Conservation (phyloP, 2,329 filamentous ascomycete genomes). For the Apiospora phragmitis region DNA sequence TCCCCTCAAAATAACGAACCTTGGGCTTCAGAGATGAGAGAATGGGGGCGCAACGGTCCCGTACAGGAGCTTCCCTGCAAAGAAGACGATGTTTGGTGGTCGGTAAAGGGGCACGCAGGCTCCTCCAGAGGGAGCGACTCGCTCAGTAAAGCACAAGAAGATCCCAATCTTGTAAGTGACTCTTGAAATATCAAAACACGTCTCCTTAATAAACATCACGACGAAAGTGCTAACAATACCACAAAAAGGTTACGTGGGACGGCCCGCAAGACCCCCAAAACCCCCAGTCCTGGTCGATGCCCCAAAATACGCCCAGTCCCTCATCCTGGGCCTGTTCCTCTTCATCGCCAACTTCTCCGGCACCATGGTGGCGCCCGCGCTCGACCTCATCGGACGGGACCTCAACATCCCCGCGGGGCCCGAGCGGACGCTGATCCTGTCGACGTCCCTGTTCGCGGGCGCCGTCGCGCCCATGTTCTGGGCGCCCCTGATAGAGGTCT, state of each 20-base stretch:
- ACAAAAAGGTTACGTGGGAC: slow-evolving; percentile 41
- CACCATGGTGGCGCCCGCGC: slow-evolving; percentile 49
- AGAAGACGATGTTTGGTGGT: not conserved
- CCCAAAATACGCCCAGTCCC: slow-evolving; percentile 36
- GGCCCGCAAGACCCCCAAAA: slow-evolving; percentile 42
- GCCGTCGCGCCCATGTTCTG: slow-evolving; percentile 47
- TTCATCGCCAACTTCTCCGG: slow-evolving; percentile 59
- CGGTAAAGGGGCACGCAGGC: not conserved
- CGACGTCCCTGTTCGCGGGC: slow-evolving; percentile 50
- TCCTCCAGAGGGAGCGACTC: not conserved
- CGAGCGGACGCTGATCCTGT: slow-evolving; percentile 41
- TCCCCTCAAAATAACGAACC: not conserved
- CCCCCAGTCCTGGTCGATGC: slow-evolving; percentile 47
- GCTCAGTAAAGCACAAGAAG: not conserved
- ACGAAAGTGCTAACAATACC: not conserved
- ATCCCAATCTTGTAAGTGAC: not conserved
- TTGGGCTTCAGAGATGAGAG: not conserved
- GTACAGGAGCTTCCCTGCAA: not conserved
- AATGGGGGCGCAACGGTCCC: not conserved
- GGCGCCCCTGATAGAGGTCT: slow-evolving; percentile 30
- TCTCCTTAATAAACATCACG: no score
- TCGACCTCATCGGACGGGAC: slow-evolving; percentile 44
- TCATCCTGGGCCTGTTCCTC: slow-evolving; percentile 42
- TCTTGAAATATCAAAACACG: not conserved
- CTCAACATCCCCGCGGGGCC: slow-evolving; percentile 44